Conservation (phyloP, 1,284 basidiomycete species). For the Volvariella surrecta region DNA sequence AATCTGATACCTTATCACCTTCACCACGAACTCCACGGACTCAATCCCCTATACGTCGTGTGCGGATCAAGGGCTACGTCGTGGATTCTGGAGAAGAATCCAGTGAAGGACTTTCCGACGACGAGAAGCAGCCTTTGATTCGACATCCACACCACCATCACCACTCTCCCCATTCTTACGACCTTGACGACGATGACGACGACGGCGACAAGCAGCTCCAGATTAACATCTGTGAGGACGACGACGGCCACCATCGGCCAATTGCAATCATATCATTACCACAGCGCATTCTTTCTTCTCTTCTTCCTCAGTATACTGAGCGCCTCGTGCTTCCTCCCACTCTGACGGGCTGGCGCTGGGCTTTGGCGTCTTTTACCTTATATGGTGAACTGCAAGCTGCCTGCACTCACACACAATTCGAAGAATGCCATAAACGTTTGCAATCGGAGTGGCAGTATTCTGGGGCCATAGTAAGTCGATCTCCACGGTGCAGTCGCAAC, state of each 20-base stretch:
- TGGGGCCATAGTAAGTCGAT: constrained; percentile 29
- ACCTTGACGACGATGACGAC: constrained; percentile 10
- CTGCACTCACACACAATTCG: constrained; percentile 36
- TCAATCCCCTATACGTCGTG: neutral
- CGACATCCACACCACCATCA: constrained; percentile 1
- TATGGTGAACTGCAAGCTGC: constrained; percentile 47
- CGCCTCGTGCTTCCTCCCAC: constrained; percentile 21
- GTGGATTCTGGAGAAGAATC: neutral
- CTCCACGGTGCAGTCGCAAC: neutral
- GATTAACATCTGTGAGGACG: too few species aligned
- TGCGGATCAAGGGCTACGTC: neutral
- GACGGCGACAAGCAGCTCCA: constrained; percentile 6
- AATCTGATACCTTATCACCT: too few species aligned
- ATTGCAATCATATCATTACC: too few species aligned
- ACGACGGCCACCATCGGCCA: too few species aligned
- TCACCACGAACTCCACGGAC: neutral
- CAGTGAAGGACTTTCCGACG: neutral
- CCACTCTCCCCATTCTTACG: neutral
- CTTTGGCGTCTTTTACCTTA: constrained; percentile 42
- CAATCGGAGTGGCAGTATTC: constrained; percentile 45
- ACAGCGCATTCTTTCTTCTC: constrained; percentile 10
- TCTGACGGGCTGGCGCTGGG: constrained; percentile 26
- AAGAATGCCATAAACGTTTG: constrained; percentile 31
- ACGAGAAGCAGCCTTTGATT: neutral
- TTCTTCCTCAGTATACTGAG: constrained; percentile 33